Percentiles rank a stretch among this genome's conserved stretches.
Evolutionary conservation across 805 yeast species (phyloP).

Genomic region (Pichia ethanolica): DNA sequence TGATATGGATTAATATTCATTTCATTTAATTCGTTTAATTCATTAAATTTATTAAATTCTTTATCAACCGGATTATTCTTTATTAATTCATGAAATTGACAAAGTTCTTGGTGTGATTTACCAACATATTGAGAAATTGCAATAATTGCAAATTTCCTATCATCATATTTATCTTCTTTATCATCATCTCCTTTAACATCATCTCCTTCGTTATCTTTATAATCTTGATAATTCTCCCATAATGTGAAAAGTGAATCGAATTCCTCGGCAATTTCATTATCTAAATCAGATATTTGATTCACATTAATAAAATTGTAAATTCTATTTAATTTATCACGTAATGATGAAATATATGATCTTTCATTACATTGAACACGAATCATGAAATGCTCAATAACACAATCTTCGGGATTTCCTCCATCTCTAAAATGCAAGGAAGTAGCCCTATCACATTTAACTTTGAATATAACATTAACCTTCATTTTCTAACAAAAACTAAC

Average conservation of each 20-base stretch:
- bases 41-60: neutral
- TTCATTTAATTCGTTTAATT: neutral
- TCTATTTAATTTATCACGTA: neutral
- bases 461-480: neutral
- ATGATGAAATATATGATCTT: neutral
- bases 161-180: too few relatives aligned
- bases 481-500: neutral
- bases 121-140: neutral
- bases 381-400: slow-evolving; percentile 1
- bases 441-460: neutral
- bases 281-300: neutral
- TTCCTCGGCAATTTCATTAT: neutral
- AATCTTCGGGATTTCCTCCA: neutral
- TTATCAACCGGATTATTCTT: neutral
- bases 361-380: neutral
- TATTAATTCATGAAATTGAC: neutral
- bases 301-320: neutral
- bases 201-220: neutral
- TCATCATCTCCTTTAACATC: neutral
- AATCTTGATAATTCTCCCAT: neutral
- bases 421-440: neutral
- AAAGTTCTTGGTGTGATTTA: neutral
- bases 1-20: neutral
- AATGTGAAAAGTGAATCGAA: neutral
- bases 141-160: neutral